Base-by-base conservation (phyloP, 208 protist genomes). In the Lotmaria passim region DNA sequence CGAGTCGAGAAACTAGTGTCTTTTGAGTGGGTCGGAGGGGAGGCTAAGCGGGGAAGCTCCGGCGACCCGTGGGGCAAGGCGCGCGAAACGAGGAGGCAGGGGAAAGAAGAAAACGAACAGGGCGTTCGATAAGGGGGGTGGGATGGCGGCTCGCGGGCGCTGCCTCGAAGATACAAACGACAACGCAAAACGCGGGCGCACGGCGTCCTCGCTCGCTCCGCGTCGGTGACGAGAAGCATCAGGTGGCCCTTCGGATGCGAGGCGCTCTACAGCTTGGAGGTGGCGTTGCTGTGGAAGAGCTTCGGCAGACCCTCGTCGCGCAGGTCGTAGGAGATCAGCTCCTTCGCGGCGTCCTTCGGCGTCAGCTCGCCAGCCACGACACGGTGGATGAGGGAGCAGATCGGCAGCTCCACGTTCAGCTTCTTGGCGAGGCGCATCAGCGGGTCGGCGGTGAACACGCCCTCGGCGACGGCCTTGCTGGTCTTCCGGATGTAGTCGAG, bases 381-480 rank as follows among this genome's bases (percentile, higher is more conserved):
- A 17, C 62, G 43, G 75, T 89, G 90, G 64, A 95, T 87, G 75
- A 82, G 73, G 14, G 78, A 41, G 72, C 79, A 88, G 21, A 95
- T 78, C 19, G 82, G 87, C 62, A 93, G 75, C 12, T 61, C 44
- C 41, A 95, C 83, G n/a, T 82, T 78, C 24, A 75, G 43, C 56
- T 81, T 61, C 53, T 81, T 53, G 3, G 83, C 85, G n/a, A 95
- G 74, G 19, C 69, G 77, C 68, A 87, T 72, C 48, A 95, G 84
- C 31, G 90, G 71, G 43, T 93, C 83, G 4, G 84, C 82, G 10
- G 87, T 93, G 31, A 85, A 81, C 38, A 92, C 81, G 26, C 90
- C 90, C 73, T 95, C 90, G 12, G 88, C 85, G 30, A 95, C 87
- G 19, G 88, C 85, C 69, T 87, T 89, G 50, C 80, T 75, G 23